A percentile compares a stretch with the other conserved stretches of the same genome.
Evolutionary conservation across 345 rosid species (phyloP).

Genomic region (Viola odorata): DNA sequence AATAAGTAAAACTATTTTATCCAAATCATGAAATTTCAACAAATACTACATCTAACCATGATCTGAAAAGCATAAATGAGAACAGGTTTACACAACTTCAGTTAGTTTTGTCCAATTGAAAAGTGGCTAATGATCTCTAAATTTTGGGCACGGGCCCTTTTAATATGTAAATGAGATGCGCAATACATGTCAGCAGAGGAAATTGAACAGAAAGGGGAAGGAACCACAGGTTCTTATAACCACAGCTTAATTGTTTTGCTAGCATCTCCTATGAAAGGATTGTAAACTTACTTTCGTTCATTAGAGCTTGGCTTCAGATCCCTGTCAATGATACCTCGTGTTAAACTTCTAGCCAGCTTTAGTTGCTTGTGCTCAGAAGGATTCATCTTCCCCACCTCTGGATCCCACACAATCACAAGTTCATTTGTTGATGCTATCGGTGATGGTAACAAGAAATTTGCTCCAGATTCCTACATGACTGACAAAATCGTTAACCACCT

Average conservation of each 20-base stretch:
- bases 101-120: neutral
- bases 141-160: neutral
- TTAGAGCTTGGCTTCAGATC: slow-evolving; percentile 83
- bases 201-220: neutral
- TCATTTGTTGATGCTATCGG: slow-evolving; percentile 90
- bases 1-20: neutral
- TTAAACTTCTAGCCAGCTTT: slow-evolving; percentile 92
- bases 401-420: slow-evolving; percentile 92
- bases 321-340: slow-evolving; percentile 95
- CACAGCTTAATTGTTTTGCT: too few species aligned
- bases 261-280: slow-evolving; percentile 3
- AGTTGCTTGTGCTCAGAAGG: slow-evolving; percentile 99
- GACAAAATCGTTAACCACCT: slow-evolving; percentile 2
- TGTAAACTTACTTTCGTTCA: slow-evolving; percentile 72
- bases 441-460: slow-evolving; percentile 76
- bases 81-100: neutral
- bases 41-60: neutral
- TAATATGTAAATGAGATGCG: neutral
- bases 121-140: neutral
- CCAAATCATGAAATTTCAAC: neutral
- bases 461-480: slow-evolving; percentile 67
- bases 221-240: too few species aligned
- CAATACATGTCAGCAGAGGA: neutral
- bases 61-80: neutral
- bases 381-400: slow-evolving; percentile 84